Evolutionary conservation across 108 stramenopile species (phyloP).

Genomic region (Schizochytrium sp.): DNA sequence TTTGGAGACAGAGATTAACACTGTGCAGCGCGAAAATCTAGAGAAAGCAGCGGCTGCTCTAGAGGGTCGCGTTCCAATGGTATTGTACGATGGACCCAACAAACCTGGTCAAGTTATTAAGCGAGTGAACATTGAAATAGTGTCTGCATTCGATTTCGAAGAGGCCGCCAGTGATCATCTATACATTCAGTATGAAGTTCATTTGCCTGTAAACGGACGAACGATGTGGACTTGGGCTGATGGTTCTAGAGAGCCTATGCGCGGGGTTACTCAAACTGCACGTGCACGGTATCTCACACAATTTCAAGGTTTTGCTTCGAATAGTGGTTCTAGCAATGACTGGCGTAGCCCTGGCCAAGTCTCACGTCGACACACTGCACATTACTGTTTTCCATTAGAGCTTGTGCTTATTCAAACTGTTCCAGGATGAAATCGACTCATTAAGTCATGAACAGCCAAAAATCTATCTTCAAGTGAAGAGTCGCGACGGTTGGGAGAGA

Average conservation of each 20-base stretch:
- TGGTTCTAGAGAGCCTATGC: not conserved
- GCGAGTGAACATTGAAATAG: not conserved
- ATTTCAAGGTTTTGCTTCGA: not conserved
- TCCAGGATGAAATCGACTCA: not conserved
- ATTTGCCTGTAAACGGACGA: not conserved
- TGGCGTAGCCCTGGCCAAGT: not conserved
- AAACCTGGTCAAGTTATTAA: not conserved
- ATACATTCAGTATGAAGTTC: slow-evolving; percentile 47
- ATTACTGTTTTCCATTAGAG: slow-evolving; percentile 26
- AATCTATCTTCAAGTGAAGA: slow-evolving; percentile 19
- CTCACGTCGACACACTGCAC: not conserved
- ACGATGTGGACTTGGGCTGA: not conserved
- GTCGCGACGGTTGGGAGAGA: slow-evolving; percentile 15
- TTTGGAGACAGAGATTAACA: slow-evolving; percentile 48
- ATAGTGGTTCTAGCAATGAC: no score
- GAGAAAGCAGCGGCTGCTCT: slow-evolving; percentile 32
- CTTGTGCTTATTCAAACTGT: not conserved
- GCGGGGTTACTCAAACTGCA: slow-evolving; percentile 42
- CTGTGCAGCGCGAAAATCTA: slow-evolving; percentile 31
- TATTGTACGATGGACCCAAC: slow-evolving; percentile 1
- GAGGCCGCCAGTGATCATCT: slow-evolving; percentile 37
- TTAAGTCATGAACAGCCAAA: slow-evolving; percentile 39
- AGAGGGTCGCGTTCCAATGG: not conserved
- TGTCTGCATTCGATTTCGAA: slow-evolving; percentile 27
- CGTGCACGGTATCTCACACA: not conserved